Conservation (phyloP, 495 filamentous ascomycete species). For the Pseudomonodictys pantanalensis region DNA sequence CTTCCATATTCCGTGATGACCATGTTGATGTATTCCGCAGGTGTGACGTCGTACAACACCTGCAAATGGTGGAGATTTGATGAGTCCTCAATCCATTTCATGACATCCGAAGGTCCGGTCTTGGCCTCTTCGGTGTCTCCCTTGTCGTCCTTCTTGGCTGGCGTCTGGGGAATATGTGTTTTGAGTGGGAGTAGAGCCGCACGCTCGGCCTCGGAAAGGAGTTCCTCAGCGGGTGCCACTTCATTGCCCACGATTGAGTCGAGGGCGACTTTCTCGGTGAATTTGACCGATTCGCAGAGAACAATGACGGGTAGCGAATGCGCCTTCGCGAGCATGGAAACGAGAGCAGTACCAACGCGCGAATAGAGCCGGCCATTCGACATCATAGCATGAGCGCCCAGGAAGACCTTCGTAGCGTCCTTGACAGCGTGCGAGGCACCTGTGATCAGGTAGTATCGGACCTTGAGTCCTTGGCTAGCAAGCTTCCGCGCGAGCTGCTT, state of each 20-base stretch:
- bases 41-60: constrained; percentile 90
- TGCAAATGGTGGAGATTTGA: constrained; percentile 71
- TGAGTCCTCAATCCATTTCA: constrained; percentile 60
- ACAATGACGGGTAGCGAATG: constrained; percentile 77
- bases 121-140: constrained; percentile 36
- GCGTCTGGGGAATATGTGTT: constrained; percentile 17
- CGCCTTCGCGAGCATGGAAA: constrained; percentile 82
- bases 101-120: constrained; percentile 22
- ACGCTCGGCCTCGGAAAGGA: constrained; percentile 44
- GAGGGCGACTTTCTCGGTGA: constrained; percentile 83
- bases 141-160: background rate
- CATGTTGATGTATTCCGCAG: constrained; percentile 81
- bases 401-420: constrained; percentile 73
- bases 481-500: constrained; percentile 69
- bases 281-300: constrained; percentile 93
- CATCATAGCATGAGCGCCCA: constrained; percentile 51
- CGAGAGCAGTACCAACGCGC: constrained; percentile 78
- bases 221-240: constrained; percentile 67
- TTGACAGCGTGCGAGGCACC: constrained; percentile 69
- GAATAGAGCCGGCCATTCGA: constrained; percentile 67
- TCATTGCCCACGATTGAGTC: constrained; percentile 94
- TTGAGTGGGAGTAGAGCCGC: constrained; percentile 23
- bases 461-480: constrained; percentile 63
- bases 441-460: constrained; percentile 77
- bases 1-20: constrained; percentile 89